Evolutionary conservation across 768 basidiomycete species (phyloP), one percentile per base, ranked within the genome.

Genomic region (Kwoniella sp.): DNA sequence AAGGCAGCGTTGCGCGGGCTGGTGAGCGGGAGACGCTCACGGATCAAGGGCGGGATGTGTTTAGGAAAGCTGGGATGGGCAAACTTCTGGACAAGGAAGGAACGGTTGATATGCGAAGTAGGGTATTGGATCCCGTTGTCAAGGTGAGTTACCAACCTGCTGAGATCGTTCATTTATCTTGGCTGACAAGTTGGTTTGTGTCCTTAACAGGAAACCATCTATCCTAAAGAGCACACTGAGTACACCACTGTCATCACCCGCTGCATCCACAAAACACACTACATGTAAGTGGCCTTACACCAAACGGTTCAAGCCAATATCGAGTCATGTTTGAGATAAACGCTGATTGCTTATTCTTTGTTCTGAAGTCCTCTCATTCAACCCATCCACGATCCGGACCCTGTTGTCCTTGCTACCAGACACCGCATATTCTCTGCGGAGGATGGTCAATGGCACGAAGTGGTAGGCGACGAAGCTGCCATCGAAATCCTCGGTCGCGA

Each of bases 251-350:
- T 77, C 24, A 72, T 79, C 53, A 65, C 69, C 37, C 66, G 72
- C n/a, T 71, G 74, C 27, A 68, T 77, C 12, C 77, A 79, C 64
- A 70, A 71, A 49, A 70, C 75, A 47, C 78, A 79, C 64, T 71
- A 78, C 50, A 74, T 77, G 78, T 77, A 55, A 62, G 78, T 67
- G 22, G 15, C 3, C 1, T 19, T 13, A 33, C 25, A 47, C 19
- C n/a, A n/a, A n/a, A n/a, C n/a, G n/a, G n/a, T n/a, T n/a, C n/a
- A n/a, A n/a, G n/a, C n/a, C n/a, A 13, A 19, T 25, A 24, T 10
- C 63, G 22, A 46, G 5, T n/a, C n/a, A n/a, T n/a, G n/a, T n/a
- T n/a, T n/a, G n/a, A n/a, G n/a, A n/a, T n/a, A n/a, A n/a, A n/a
- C n/a, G n/a, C n/a, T n/a, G n/a, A n/a, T n/a, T n/a, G n/a, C n/a